These are phyloP conservation scores for Fraxinus floribunda DNA, from an alignment of 305 asterid genomes.

Conservation along the genomic window DNA sequence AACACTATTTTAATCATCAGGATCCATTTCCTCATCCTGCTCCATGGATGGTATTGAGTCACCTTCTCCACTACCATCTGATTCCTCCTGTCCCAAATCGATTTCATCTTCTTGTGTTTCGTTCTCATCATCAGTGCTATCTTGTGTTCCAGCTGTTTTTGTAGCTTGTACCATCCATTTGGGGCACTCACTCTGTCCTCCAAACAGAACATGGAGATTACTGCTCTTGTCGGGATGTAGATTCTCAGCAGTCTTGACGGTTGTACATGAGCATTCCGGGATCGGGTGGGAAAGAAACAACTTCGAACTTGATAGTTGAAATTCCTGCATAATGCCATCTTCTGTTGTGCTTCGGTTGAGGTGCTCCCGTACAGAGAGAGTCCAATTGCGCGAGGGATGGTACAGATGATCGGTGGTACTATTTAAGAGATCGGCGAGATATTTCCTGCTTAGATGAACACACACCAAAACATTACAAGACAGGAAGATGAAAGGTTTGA, in stretches of 20 bases:
- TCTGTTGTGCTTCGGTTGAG: constrained; percentile 75
- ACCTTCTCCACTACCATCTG: constrained; percentile 45
- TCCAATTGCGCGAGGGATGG: constrained; percentile 85
- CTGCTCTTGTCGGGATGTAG: constrained; percentile 38
- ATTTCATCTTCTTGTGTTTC: constrained; percentile 66
- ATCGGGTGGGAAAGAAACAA: constrained; percentile 84
- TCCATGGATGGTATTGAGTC: constrained; percentile 52
- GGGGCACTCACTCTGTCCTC: constrained; percentile 68
- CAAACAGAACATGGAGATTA: constrained; percentile 36
- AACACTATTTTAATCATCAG: constrained; percentile 61
- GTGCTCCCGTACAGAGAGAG: constrained; percentile 66
- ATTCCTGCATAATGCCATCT: constrained; percentile 60
- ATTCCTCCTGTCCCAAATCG: constrained; percentile 47
- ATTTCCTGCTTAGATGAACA: constrained; percentile 52
- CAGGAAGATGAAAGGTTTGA: background rate
- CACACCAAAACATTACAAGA: background rate
- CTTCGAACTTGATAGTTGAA: constrained; percentile 41
- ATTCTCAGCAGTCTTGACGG: constrained; percentile 45
- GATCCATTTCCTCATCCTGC: constrained; percentile 98
- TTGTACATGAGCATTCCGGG: constrained; percentile 78
- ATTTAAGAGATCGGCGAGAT: constrained; percentile 64
- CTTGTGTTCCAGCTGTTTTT: constrained; percentile 24
- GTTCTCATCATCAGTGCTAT: background rate
- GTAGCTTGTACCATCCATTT: constrained; percentile 41
- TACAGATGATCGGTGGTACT: constrained; percentile 66